phyloP scores from a whole-genome alignment of 805 yeast genomes.

The Pichia eremophila region DNA sequence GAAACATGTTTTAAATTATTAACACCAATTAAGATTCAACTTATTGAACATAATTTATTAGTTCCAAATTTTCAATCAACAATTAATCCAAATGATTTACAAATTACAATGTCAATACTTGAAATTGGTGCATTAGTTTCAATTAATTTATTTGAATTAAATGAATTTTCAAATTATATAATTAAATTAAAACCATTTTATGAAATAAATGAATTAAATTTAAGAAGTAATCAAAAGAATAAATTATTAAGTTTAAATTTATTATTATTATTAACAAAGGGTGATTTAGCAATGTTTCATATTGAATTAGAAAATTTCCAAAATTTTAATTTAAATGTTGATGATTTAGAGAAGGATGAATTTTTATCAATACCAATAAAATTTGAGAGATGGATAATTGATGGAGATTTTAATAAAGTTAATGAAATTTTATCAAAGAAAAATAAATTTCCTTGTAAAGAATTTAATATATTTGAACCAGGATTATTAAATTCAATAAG shows the following conservation, averaged over 20 bases:
- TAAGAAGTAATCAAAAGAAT: constrained; percentile 48
- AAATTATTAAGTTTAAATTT: constrained; percentile 71
- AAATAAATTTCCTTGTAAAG: constrained; percentile 56
- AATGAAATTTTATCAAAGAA: constrained; percentile 54
- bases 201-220: constrained; percentile 23
- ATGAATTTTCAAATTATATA: constrained; percentile 60
- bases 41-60: constrained; percentile 68
- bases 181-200: constrained; percentile 76
- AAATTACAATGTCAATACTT: constrained; percentile 70
- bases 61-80: constrained; percentile 45
- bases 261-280: constrained; percentile 68
- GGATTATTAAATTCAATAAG: constrained; percentile 73
- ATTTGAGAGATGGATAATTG: constrained; percentile 90
- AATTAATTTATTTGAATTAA: constrained; percentile 53
- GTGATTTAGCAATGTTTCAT: constrained; percentile 81
- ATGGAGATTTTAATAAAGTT: constrained; percentile 90
- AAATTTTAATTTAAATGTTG: constrained; percentile 32
- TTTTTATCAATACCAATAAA: constrained; percentile 77
- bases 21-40: constrained; percentile 66
- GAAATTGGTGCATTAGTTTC: constrained; percentile 84
- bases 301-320: constrained; percentile 73
- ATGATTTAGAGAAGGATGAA: constrained; percentile 54
- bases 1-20: constrained; percentile 50
- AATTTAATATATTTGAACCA: constrained; percentile 69
- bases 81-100: constrained; percentile 52